These are phyloP conservation scores for Lolium rigidum DNA, from an alignment of 176 grass and related monocot genomes.

Conservation along the genomic window DNA sequence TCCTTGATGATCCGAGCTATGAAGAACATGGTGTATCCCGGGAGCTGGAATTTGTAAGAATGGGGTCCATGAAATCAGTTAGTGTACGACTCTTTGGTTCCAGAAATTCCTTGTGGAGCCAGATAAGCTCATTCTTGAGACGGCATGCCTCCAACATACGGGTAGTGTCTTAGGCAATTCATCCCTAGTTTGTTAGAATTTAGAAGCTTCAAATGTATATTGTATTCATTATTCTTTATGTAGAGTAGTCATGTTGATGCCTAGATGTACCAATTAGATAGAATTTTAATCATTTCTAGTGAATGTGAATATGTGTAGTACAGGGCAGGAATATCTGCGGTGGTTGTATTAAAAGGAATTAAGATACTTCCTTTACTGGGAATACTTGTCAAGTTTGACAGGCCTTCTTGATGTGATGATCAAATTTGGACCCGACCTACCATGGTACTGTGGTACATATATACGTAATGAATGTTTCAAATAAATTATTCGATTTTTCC, in stretches of 20 bases:
- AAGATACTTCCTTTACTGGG: background rate
- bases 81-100: constrained; percentile 73
- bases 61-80: constrained; percentile 79
- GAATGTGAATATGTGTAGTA: constrained; percentile 46
- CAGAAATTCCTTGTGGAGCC: constrained; percentile 66
- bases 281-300: constrained; percentile 1
- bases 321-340: background rate
- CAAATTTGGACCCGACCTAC: too few relatives aligned
- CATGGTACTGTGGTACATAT: too few relatives aligned
- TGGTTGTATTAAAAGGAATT: background rate
- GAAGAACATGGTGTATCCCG: constrained; percentile 50
- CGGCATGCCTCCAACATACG: constrained; percentile 44
- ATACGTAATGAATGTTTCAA: too few relatives aligned
- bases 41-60: constrained; percentile 84
- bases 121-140: constrained; percentile 67
- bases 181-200: constrained; percentile 13
- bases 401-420: too few relatives aligned
- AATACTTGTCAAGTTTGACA: background rate
- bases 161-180: background rate
- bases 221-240: constrained; percentile 57
- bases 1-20: constrained; percentile 74
- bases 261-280: constrained; percentile 34
- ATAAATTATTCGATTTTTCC: too few relatives aligned
- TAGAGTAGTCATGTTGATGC: constrained; percentile 12
- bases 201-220: constrained; percentile 42